Evolutionary conservation across 129 eudicot species (phyloP), one percentile per base, ranked within the genome.

Genomic region (Oenanthe sinensis): DNA sequence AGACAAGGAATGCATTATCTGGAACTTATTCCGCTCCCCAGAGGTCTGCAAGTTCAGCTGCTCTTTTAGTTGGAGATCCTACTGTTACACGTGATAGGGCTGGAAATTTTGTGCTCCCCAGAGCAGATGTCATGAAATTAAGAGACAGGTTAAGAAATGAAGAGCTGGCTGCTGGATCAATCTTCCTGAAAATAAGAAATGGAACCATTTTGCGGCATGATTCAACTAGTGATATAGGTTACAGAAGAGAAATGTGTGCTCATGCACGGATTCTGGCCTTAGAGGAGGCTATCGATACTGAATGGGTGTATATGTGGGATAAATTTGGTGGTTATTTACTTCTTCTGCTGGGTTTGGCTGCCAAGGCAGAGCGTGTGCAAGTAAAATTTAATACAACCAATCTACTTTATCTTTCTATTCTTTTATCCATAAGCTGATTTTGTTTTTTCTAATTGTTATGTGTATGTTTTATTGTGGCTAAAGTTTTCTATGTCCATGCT

Each of bases 261-360:
- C 99, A 92, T 92, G 99, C 99, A 60, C 93, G 99, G 10, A 96
- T 96, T 79, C 88, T 96, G 74, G 97, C 97, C 54, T 85, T 96
- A 75, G 99, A 92, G 84, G 99, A 96, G 88, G 99, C 99, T 65
- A 92, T 96, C 78, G 99, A 96, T 74, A 96, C 99, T 7, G 99
- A 96, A 75, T 96, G 99, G 99, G 99, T 96, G 8, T 96, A 93
- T 85, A 96, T 96, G 99, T 96, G 99, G 99, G 99, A 96, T 82
- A 96, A 92, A 86, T 96, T 96, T 75, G 99, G 99, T 54, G 99
- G 99, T 75, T 96, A 96, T 88, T 77, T 96, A 24, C 99, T 96
- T 83, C 97, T 96, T 58, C 84, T 96, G 83, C 97, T 96, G 44
- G 97, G 97, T 48, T 86, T 96, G 89, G 90, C 99, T 22, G 97